A percentile compares a stretch with the other conserved stretches of the same genome.
phyloP scores from a whole-genome alignment of 768 basidiomycete genomes.

The Tulasnella calospora region DNA sequence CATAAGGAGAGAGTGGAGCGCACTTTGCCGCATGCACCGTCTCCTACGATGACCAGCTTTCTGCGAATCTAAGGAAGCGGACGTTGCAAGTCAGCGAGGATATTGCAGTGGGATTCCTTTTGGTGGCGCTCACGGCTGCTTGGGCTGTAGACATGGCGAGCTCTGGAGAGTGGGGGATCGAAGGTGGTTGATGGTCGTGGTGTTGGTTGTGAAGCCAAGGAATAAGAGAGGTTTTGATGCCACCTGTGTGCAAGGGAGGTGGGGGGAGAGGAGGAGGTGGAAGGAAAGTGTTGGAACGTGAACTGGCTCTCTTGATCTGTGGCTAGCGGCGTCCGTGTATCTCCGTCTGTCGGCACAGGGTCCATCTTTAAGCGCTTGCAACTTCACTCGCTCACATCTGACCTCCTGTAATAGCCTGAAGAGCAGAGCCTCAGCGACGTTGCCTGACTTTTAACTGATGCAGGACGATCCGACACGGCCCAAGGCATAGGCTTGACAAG shows the following conservation, averaged over 20 bases:
- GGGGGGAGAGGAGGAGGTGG: not conserved
- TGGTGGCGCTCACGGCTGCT: not conserved
- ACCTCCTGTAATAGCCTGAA: too few species aligned
- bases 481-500: too few species aligned
- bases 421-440: too few species aligned
- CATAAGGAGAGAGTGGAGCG: conserved; percentile 29
- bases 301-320: not conserved
- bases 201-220: not conserved
- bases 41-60: conserved; percentile 95
- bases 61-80: conserved; percentile 63
- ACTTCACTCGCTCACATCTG: not conserved
- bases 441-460: too few species aligned
- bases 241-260: not conserved
- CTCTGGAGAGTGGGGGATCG: not conserved
- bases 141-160: not conserved
- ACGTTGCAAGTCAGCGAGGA: not conserved
- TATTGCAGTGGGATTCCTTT: not conserved
- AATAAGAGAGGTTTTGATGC: not conserved
- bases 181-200: not conserved
- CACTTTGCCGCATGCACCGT: conserved; percentile 93
- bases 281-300: conserved; percentile 6
- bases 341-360: conserved; percentile 11
- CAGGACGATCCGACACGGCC: too few species aligned
- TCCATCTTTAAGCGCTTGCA: not conserved
- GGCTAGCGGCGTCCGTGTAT: conserved; percentile 1